Percentiles rank a stretch among this genome's conserved stretches.
Evolutionary conservation across 805 yeast genomes (phyloP).

Genomic region (Wickerhamomyces xylosicus): DNA sequence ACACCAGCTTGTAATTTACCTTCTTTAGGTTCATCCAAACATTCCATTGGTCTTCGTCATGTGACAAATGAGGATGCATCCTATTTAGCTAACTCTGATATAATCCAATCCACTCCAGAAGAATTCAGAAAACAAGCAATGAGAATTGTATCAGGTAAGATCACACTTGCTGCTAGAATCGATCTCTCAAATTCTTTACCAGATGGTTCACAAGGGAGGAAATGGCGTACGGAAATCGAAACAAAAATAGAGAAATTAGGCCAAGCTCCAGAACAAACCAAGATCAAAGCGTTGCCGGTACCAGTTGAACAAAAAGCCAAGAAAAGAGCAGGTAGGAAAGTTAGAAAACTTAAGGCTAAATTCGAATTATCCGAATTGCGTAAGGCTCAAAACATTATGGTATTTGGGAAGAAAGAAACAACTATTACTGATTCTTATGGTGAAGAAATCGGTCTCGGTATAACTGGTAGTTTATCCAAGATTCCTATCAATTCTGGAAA

Average conservation of each 20-base stretch:
- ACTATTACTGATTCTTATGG: conserved; percentile 56
- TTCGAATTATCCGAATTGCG: conserved; percentile 73
- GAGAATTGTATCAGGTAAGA: conserved; percentile 70
- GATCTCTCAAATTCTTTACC: conserved; percentile 41
- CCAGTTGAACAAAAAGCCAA: conserved; percentile 67
- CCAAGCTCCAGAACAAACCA: conserved; percentile 63
- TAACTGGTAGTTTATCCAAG: conserved; percentile 29
- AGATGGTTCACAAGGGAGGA: conserved; percentile 45
- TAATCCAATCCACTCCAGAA: conserved; percentile 49
- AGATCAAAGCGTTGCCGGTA: conserved; percentile 55
- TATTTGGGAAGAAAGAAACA: conserved; percentile 68
- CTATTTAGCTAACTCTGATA: too few species aligned
- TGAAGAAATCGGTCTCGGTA: conserved; percentile 76
- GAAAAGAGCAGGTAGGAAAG: conserved; percentile 77
- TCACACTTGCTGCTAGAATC: conserved; percentile 73
- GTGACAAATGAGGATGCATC: too few species aligned
- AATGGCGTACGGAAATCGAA: conserved; percentile 50
- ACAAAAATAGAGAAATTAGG: conserved; percentile 59
- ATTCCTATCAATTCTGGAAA: conserved; percentile 32
- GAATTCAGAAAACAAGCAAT: conserved; percentile 58
- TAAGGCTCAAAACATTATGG: conserved; percentile 76
- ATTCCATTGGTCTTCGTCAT: conserved; percentile 25
- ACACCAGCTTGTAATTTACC: conserved; percentile 82
- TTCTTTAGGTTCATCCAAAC: conserved; percentile 55
- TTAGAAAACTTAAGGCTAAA: conserved; percentile 72